A percentile compares a stretch with the other conserved stretches of the same genome.
phyloP scores from a whole-genome alignment of 306 rosid species.

The Ormosia emarginata region DNA sequence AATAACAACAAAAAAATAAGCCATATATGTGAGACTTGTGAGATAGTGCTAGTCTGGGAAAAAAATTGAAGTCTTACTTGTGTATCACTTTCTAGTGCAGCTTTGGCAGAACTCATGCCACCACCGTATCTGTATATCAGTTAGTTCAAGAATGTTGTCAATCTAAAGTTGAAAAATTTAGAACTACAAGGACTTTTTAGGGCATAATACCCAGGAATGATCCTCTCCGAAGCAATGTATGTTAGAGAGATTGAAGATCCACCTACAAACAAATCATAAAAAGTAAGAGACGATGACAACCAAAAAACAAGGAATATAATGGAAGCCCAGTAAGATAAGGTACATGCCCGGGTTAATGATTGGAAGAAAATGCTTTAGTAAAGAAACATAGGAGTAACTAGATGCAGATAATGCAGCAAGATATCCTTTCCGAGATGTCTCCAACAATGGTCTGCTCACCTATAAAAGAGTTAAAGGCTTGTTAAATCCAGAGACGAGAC shows the following conservation, averaged over 20 bases:
- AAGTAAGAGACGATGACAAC: background rate
- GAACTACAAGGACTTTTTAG: background rate
- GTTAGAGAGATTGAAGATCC: slow-evolving; percentile 94
- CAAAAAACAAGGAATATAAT: background rate
- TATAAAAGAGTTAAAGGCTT: slow-evolving; percentile 28
- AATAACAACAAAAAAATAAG: background rate
- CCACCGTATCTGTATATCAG: slow-evolving; percentile 77
- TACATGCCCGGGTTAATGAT: slow-evolving; percentile 77
- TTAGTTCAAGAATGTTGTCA: background rate
- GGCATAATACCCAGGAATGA: slow-evolving; percentile 79
- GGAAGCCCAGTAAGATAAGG: slow-evolving; percentile 6
- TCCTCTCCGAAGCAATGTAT: slow-evolving; percentile 92
- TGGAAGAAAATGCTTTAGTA: slow-evolving; percentile 90
- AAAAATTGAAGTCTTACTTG: slow-evolving; percentile 41
- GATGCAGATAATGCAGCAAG: slow-evolving; percentile 97
- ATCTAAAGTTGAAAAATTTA: background rate
- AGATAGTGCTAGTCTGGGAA: background rate
- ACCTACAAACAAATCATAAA: slow-evolving; percentile 42
- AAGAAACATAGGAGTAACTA: slow-evolving; percentile 88
- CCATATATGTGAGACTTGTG: background rate
- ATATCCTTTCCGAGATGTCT: slow-evolving; percentile 95
- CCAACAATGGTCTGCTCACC: slow-evolving; percentile 90
- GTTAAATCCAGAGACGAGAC: background rate
- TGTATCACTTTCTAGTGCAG: slow-evolving; percentile 96
- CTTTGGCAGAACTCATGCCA: slow-evolving; percentile 99